Base-by-base conservation (phyloP, 2,329 filamentous ascomycete species). In the Diaporthe nobilis region DNA sequence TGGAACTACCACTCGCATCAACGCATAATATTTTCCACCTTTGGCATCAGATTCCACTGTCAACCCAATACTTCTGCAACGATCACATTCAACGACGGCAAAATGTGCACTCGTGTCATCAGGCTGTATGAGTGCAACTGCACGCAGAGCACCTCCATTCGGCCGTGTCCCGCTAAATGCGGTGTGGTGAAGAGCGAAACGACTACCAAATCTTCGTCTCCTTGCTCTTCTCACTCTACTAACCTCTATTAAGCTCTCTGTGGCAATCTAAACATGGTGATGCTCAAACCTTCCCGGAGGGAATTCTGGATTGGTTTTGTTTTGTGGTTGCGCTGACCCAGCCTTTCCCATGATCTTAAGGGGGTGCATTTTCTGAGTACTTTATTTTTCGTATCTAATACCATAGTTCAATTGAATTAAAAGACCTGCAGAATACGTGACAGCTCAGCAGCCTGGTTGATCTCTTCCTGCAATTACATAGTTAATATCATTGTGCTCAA, bases 201-300 rank as follows among this genome's bases (percentile, higher is more conserved):
- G 5, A 47, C 60, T 4, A 47, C 25, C 2, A 44, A 25, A 8
- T 65, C 60, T n/a, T 44, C n/a, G 1, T 44, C 60, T 47, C 60
- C 60, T 12, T 65, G 60, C 25, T 42, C 60, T 10, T 65, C 60
- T 47, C 39, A 65, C 60, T 15, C 60, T 28, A 65, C 39, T 9
- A 25, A 44, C 17, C 60, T 65, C 15, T 22, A 47, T 22, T 65
- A 22, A 47, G 2, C 13, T 10, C 8, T 20, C 22, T n/a, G 20
- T 15, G 4, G 10, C 1, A 4, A 5, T 34, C 2, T 8, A 22
- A 6, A 28, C 17, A 34, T 28, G 3, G 7, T 8, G 3, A 9
- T 20, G 9, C n/a, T n/a, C n/a, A n/a, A n/a, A n/a, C n/a, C n/a
- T n/a, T n/a, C n/a, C n/a, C n/a, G n/a, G n/a, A n/a, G n/a, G n/a